Percentiles rank a stretch among this genome's conserved stretches.
Conservation (phyloP, 257 asterid genomes). For the Rehmannia glutinosa region DNA sequence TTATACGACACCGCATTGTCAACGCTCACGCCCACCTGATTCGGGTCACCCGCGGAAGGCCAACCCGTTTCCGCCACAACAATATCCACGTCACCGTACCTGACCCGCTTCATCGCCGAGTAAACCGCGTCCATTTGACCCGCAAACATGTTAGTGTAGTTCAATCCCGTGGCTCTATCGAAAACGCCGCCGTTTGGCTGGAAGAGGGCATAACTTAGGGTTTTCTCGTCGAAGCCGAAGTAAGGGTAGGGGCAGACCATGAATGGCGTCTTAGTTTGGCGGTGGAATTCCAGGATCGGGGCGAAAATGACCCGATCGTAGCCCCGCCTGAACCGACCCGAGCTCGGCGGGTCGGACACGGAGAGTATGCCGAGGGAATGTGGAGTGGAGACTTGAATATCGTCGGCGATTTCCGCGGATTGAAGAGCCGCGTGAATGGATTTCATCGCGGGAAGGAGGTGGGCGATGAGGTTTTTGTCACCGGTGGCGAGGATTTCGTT, state of each 20-base stretch:
- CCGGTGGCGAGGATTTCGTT: conserved; percentile 38
- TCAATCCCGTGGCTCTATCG: conserved; percentile 24
- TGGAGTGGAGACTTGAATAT: too few species aligned
- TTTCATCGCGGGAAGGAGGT: conserved; percentile 29
- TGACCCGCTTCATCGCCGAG: conserved; percentile 45
- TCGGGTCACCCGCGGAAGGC: conserved; percentile 48
- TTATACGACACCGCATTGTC: conserved; percentile 36
- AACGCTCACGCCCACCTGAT: conserved; percentile 26
- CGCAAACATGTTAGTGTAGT: conserved; percentile 43
- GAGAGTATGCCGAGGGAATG: too few species aligned
- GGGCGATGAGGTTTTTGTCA: neutral
- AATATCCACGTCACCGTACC: conserved; percentile 48
- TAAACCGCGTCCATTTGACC: conserved; percentile 45
- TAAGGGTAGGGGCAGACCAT: conserved; percentile 45
- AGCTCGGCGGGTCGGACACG: too few species aligned
- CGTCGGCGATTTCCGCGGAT: too few species aligned
- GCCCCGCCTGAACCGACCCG: too few species aligned
- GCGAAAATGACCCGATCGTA: neutral
- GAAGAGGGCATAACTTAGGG: too few species aligned
- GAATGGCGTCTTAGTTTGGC: conserved; percentile 9
- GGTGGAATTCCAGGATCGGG: conserved; percentile 24
- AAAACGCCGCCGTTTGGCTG: conserved; percentile 37
- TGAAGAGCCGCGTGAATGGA: conserved; percentile 20
- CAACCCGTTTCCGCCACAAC: conserved; percentile 53
- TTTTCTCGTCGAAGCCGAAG: conserved; percentile 9